phyloP scores from a whole-genome alignment of 1,284 basidiomycete genomes.

The Ceratorhiza oryzae-sativae region DNA sequence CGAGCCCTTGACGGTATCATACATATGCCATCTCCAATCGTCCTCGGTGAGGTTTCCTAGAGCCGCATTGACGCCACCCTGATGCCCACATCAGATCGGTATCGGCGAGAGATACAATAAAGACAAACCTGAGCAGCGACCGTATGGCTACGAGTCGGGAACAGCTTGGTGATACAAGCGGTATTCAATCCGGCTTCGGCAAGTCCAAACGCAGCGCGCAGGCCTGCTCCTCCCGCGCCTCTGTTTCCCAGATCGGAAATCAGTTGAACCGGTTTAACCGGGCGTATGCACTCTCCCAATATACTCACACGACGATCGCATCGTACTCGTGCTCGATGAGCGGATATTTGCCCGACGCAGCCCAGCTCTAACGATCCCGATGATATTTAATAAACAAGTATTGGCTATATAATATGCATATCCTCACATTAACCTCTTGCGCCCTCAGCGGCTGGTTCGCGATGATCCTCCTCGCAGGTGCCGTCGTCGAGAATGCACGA shows the following conservation, averaged over 20 bases:
- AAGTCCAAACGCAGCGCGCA: conserved; percentile 98
- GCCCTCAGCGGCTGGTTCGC: conserved; percentile 82
- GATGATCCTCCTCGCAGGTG: conserved; percentile 66
- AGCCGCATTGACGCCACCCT: conserved; percentile 99
- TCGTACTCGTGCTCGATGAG: conserved; percentile 98
- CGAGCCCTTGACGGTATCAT: conserved; percentile 98
- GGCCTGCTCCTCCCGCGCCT: conserved; percentile 97
- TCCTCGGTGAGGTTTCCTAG: conserved; percentile 99
- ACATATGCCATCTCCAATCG: conserved; percentile 99
- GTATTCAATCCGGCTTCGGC: conserved; percentile 99
- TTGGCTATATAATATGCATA: background rate
- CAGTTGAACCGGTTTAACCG: conserved; percentile 23
- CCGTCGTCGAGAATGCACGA: conserved; percentile 69
- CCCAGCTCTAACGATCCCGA: conserved; percentile 22
- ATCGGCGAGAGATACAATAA: background rate
- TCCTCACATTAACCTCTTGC: conserved; percentile 76
- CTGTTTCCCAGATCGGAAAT: conserved; percentile 54
- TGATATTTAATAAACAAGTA: background rate
- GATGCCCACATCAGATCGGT: conserved; percentile 36
- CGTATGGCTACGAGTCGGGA: conserved; percentile 99
- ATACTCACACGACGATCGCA: conserved; percentile 90
- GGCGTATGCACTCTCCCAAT: conserved; percentile 9
- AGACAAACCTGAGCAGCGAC: conserved; percentile 89
- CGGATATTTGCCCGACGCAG: conserved; percentile 60
- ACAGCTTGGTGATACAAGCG: conserved; percentile 98